A percentile compares a stretch with the other conserved stretches of the same genome.
Evolutionary conservation across 345 rosid genomes (phyloP).

Genomic region (Syzygium aqueum): DNA sequence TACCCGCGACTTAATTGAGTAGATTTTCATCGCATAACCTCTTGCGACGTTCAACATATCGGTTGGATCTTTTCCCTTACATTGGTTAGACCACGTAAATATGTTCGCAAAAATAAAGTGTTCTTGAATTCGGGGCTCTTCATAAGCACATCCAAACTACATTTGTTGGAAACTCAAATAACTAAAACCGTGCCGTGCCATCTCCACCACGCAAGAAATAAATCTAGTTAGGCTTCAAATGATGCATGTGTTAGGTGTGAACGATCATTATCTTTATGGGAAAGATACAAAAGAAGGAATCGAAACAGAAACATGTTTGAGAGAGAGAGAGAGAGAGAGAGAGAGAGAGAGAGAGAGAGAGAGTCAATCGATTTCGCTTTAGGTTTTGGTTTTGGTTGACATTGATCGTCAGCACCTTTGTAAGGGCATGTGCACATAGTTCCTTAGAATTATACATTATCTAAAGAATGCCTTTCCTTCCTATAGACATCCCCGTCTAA

Average conservation of each 20-base stretch:
- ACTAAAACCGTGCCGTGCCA: background rate
- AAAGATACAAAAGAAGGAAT: background rate
- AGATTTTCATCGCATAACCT: background rate
- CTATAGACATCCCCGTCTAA: too few relatives aligned
- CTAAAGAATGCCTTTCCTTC: too few relatives aligned
- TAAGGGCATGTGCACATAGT: background rate
- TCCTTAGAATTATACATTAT: too few relatives aligned
- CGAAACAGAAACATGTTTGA: too few relatives aligned
- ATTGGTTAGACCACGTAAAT: background rate
- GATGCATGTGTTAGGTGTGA: background rate
- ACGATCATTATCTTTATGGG: background rate
- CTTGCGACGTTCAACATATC: background rate
- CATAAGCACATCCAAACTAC: background rate
- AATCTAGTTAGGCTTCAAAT: background rate
- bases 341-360: background rate
- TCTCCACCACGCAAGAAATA: background rate
- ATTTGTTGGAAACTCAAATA: background rate
- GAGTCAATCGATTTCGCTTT: background rate
- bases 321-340: background rate
- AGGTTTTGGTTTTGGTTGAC: background rate
- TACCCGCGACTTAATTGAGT: background rate
- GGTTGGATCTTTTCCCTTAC: background rate
- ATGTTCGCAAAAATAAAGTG: rapidly evolving
- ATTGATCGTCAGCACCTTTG: background rate
- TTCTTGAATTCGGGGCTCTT: background rate